Percentiles rank a stretch among this genome's conserved stretches.
These are phyloP conservation scores for Ustilaginoidea virens DNA, from an alignment of 2,329 filamentous ascomycete species.

Conservation along the genomic window DNA sequence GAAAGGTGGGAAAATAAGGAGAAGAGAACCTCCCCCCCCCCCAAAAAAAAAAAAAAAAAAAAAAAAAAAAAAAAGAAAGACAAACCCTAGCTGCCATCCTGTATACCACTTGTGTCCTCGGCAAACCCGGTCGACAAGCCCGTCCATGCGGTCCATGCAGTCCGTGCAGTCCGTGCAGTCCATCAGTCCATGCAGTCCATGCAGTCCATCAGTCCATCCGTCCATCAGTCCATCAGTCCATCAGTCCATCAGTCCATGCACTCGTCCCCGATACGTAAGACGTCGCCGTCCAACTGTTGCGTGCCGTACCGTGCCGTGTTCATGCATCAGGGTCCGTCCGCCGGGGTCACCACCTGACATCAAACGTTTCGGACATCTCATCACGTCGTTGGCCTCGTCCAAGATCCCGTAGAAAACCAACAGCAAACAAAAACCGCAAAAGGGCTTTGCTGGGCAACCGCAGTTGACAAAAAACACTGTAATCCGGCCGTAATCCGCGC, in stretches of 20 bases:
- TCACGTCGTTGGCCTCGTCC: constrained; percentile 7
- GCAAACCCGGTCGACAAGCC: no score
- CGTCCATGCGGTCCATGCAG: no score
- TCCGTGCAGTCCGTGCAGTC: no score
- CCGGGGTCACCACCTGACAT: constrained; percentile 7
- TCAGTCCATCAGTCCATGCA: background rate
- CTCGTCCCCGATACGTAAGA: constrained; percentile 5
- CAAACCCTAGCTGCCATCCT: background rate
- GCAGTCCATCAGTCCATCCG: no score
- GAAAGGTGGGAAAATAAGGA: background rate
- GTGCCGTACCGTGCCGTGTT: constrained; percentile 2
- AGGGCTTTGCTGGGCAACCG: no score
- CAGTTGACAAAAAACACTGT: no score
- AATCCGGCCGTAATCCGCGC: no score
- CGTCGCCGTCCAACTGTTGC: constrained; percentile 5
- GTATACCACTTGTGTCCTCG: no score
- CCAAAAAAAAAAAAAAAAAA: background rate
- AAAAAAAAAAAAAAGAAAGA: background rate
- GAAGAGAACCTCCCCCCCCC: no score
- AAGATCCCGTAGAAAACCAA: background rate
- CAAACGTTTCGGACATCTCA: constrained; percentile 10
- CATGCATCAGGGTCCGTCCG: constrained; percentile 2
- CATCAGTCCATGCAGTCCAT: no score
- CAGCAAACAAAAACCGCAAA: no score
- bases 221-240: background rate